Conservation (phyloP, 208 protist genomes). For the Crithidia brevicula region DNA sequence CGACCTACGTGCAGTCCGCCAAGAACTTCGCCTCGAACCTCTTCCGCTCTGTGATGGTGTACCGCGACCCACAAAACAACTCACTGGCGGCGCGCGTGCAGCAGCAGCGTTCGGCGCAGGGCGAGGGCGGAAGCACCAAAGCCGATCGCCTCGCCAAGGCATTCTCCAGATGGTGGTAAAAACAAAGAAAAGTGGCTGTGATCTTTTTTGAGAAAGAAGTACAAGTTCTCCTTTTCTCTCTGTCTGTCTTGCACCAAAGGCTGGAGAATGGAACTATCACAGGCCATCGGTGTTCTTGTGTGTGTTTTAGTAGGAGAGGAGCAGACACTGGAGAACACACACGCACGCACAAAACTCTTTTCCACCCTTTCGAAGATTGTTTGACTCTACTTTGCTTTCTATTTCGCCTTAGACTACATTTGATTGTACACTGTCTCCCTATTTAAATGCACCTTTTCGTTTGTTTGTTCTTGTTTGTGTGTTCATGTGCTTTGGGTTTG, state of each 20-base stretch:
- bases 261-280: too few relatives aligned
- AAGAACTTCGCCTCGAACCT: constrained; percentile 68
- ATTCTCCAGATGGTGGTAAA: constrained; percentile 78
- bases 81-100: constrained; percentile 66
- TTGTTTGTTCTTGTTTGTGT: not conserved
- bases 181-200: not conserved
- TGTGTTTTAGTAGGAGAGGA: too few relatives aligned
- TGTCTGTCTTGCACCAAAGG: too few relatives aligned
- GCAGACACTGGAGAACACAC: too few relatives aligned
- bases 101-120: constrained; percentile 49
- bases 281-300: too few relatives aligned
- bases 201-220: too few relatives aligned
- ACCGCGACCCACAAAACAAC: constrained; percentile 50
- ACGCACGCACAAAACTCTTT: too few relatives aligned
- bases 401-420: constrained; percentile 2
- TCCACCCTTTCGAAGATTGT: too few relatives aligned
- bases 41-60: constrained; percentile 65
- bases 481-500: too few relatives aligned
- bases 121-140: constrained; percentile 27
- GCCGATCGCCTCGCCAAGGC: constrained; percentile 54
- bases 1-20: constrained; percentile 62
- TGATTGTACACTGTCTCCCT: constrained; percentile 1
- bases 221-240: too few relatives aligned
- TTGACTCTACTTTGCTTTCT: constrained; percentile 1
- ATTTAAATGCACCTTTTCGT: not conserved